Evolutionary conservation across 2,329 filamentous ascomycete genomes (phyloP).

Genomic region (Epichloe amarillans): DNA sequence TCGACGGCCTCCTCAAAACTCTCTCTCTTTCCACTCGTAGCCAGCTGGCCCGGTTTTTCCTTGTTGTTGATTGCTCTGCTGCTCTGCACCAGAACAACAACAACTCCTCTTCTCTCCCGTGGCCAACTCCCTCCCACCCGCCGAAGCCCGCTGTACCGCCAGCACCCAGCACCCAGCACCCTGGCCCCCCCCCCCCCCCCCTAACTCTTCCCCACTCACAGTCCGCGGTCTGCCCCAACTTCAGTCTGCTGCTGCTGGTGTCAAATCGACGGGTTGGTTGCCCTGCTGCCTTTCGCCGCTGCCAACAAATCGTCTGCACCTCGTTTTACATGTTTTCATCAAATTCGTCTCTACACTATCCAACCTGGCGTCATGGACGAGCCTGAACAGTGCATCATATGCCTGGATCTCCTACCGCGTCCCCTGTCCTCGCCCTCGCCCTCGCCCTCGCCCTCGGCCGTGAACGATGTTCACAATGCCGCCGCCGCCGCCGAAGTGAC

Average conservation of each 20-base stretch:
- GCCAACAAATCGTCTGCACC: slow-evolving; percentile 6
- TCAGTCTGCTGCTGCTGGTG: too few species aligned
- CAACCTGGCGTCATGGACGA: slow-evolving; percentile 34
- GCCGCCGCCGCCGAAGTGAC: background rate
- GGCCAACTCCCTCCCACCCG: background rate
- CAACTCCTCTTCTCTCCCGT: background rate
- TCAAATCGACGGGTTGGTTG: background rate
- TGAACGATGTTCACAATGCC: slow-evolving; percentile 8
- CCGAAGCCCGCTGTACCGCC: background rate
- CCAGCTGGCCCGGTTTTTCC: background rate
- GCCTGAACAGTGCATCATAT: slow-evolving; percentile 57
- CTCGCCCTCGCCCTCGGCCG: slow-evolving; percentile 6
- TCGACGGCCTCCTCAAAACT: background rate
- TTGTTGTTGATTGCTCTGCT: background rate
- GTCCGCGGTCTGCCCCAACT: background rate
- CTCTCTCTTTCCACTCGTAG: slow-evolving; percentile 1
- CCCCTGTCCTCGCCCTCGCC: slow-evolving; percentile 12
- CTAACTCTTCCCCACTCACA: background rate
- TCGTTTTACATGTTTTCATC: slow-evolving; percentile 35
- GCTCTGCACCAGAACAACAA: too few species aligned
- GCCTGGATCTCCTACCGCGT: slow-evolving; percentile 45
- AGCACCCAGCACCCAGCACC: background rate
- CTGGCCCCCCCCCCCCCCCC: too few species aligned
- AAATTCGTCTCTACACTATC: slow-evolving; percentile 21
- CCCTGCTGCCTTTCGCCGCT: slow-evolving; percentile 4